Evolutionary conservation across 2,329 filamentous ascomycete genomes (phyloP).

Genomic region (Dothideomycetes sp.): DNA sequence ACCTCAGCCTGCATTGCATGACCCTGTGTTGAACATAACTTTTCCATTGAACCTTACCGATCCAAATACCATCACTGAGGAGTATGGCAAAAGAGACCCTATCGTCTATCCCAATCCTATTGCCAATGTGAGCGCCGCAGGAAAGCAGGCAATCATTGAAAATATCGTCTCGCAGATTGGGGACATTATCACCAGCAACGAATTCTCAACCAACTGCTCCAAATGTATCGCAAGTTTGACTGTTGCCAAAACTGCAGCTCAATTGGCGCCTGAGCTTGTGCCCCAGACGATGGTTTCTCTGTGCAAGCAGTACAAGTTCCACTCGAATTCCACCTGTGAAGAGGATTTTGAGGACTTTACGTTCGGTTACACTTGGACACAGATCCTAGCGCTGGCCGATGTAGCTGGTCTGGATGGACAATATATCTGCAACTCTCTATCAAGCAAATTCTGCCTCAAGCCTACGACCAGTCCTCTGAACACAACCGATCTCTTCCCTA

Average conservation of each 20-base stretch:
- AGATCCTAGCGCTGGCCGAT: constrained; percentile 46
- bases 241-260: constrained; percentile 43
- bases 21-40: constrained; percentile 46
- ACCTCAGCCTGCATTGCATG: constrained; percentile 45
- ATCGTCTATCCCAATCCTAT: constrained; percentile 41
- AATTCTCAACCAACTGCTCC: constrained; percentile 38
- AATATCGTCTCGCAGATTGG: constrained; percentile 37
- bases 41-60: constrained; percentile 44
- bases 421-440: constrained; percentile 48
- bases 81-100: constrained; percentile 39
- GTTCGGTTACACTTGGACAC: constrained; percentile 50
- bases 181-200: constrained; percentile 33
- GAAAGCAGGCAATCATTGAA: constrained; percentile 35
- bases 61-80: constrained; percentile 42
- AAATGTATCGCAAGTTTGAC: constrained; percentile 45
- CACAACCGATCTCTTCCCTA: constrained; percentile 41
- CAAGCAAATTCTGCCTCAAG: constrained; percentile 37
- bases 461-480: constrained; percentile 39
- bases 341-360: constrained; percentile 38
- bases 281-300: constrained; percentile 44
- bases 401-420: constrained; percentile 46
- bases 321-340: constrained; percentile 40
- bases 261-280: constrained; percentile 39
- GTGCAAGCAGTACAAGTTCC: constrained; percentile 41
- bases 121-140: constrained; percentile 35